A percentile compares a stretch with the other conserved stretches of the same genome.
These are phyloP conservation scores for Neonectria ditissima DNA, from an alignment of 2,329 filamentous ascomycete genomes.

Conservation along the genomic window DNA sequence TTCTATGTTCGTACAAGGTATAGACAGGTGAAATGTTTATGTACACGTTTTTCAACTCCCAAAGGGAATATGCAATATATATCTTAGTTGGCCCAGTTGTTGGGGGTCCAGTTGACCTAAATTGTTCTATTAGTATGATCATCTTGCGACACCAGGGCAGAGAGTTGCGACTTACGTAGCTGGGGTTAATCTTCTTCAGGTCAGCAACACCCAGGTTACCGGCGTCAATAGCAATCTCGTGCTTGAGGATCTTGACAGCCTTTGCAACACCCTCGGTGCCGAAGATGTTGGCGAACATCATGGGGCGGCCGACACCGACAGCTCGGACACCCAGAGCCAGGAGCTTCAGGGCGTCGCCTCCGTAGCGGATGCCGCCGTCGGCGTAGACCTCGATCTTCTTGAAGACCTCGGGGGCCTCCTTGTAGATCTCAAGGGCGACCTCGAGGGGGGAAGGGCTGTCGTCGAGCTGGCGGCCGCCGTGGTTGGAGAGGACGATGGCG, in stretches of 20 bases:
- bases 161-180: conserved; percentile 36
- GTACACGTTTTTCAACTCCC: conserved; percentile 26
- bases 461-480: conserved; percentile 58
- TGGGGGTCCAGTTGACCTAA: conserved; percentile 43
- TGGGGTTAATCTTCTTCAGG: conserved; percentile 50
- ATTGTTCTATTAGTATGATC: not conserved
- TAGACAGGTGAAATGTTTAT: conserved; percentile 25
- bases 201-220: conserved; percentile 57
- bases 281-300: conserved; percentile 66
- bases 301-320: conserved; percentile 61
- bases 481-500: conserved; percentile 57
- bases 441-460: conserved; percentile 53
- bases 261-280: conserved; percentile 61
- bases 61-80: not conserved
- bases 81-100: conserved; percentile 41
- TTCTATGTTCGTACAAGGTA: conserved; percentile 9
- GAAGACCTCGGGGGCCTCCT: conserved; percentile 53
- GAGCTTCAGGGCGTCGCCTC: conserved; percentile 57
- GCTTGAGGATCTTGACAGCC: conserved; percentile 59
- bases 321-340: conserved; percentile 58
- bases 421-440: conserved; percentile 54
- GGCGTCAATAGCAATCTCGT: conserved; percentile 60
- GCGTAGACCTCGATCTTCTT: conserved; percentile 54
- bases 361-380: conserved; percentile 58
- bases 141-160: not conserved